Percentiles rank a stretch among this genome's conserved stretches.
phyloP scores from a whole-genome alignment of 345 rosid genomes.

The Arabidopsis arenosa region DNA sequence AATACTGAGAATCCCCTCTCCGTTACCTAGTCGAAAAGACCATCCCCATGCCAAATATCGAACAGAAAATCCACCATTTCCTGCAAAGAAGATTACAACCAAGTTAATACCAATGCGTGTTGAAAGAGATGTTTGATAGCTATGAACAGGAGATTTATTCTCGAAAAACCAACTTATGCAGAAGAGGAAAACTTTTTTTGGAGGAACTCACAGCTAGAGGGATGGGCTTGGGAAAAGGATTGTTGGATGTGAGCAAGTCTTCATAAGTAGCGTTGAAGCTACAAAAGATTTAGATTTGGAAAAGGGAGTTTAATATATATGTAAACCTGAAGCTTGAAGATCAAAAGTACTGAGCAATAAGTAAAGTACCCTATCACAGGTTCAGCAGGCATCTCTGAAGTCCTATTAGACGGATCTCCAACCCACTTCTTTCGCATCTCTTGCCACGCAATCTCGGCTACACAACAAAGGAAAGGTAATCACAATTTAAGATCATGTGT shows the following conservation, averaged over 20 bases:
- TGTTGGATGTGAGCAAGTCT: slow-evolving; percentile 38
- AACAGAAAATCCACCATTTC: slow-evolving; percentile 49
- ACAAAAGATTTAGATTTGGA: not conserved
- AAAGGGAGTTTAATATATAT: slow-evolving; percentile 2
- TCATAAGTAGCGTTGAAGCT: slow-evolving; percentile 49
- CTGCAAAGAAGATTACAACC: slow-evolving; percentile 18
- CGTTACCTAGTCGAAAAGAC: slow-evolving; percentile 36
- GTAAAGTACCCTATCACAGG: slow-evolving; percentile 40
- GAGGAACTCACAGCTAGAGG: slow-evolving; percentile 43
- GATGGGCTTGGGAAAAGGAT: slow-evolving; percentile 40
- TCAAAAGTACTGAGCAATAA: not conserved
- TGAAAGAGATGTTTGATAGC: not conserved
- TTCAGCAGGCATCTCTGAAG: slow-evolving; percentile 40
- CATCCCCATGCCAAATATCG: slow-evolving; percentile 41
- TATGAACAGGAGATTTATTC: not conserved
- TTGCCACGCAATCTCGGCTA: slow-evolving; percentile 47
- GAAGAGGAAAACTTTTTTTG: not conserved
- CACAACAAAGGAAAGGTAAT: not conserved
- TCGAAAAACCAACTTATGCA: slow-evolving; percentile 7
- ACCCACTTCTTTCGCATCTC: slow-evolving; percentile 48
- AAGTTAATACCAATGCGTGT: slow-evolving; percentile 1
- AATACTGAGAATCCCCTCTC: slow-evolving; percentile 8
- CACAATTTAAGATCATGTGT: not conserved
- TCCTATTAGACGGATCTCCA: slow-evolving; percentile 44
- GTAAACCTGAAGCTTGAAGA: slow-evolving; percentile 24